phyloP scores from a whole-genome alignment of 352 stramenopile species.

The Saprolegnia parasitica region DNA sequence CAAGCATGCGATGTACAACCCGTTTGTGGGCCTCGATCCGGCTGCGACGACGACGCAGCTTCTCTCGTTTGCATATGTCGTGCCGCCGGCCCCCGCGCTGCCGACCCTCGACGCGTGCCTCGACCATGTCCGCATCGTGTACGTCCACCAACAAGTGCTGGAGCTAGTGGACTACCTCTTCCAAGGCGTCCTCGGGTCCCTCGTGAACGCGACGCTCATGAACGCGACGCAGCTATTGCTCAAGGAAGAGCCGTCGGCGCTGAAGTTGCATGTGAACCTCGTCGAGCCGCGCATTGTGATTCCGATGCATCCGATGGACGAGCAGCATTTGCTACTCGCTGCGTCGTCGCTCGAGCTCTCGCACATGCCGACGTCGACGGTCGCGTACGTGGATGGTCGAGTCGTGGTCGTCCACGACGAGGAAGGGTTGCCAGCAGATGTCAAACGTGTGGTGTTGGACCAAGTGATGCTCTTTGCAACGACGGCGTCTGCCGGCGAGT shows the following conservation, averaged over 20 bases:
- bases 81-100: conserved; percentile 30
- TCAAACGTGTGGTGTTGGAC: conserved; percentile 43
- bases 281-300: conserved; percentile 62
- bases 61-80: conserved; percentile 6
- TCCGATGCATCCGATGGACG: conserved; percentile 48
- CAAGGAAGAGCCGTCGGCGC: conserved; percentile 50
- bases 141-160: conserved; percentile 82
- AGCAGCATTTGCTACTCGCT: conserved; percentile 54
- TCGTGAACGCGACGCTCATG: conserved; percentile 63
- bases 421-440: conserved; percentile 34
- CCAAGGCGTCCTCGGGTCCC: conserved; percentile 67
- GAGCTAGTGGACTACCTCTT: conserved; percentile 79
- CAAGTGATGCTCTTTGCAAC: conserved; percentile 52
- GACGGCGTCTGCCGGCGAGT: background rate
- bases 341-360: conserved; percentile 49
- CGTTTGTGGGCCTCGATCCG: conserved; percentile 59
- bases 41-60: conserved; percentile 25
- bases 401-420: background rate
- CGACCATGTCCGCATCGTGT: conserved; percentile 65
- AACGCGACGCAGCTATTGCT: conserved; percentile 70
- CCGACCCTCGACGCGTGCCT: conserved; percentile 51
- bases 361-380: conserved; percentile 48
- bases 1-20: conserved; percentile 62
- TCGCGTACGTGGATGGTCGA: conserved; percentile 30
- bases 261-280: conserved; percentile 50